A percentile compares a stretch with the other conserved stretches of the same genome.
Evolutionary conservation across 2,329 filamentous ascomycete species (phyloP).

Genomic region (Scolecobasidium constrictum): DNA sequence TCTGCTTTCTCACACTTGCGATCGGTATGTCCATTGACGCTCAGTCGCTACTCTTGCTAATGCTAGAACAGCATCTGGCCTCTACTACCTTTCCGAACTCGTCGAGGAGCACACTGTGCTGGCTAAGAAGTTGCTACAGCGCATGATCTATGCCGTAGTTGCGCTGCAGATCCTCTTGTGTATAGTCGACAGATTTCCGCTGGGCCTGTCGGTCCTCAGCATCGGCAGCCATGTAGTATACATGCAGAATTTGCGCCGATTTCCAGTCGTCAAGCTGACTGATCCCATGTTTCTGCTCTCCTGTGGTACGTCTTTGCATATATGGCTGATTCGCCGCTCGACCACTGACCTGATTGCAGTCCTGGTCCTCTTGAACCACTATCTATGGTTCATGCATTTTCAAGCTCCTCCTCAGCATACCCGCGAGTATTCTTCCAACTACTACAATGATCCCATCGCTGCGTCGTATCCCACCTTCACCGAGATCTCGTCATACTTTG

Average conservation of each 20-base stretch:
- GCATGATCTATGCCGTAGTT: constrained; percentile 76
- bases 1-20: constrained; percentile 85
- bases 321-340: too few relatives aligned
- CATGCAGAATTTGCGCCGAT: constrained; percentile 69
- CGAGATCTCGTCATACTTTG: constrained; percentile 93
- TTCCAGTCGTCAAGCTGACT: constrained; percentile 70
- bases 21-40: constrained; percentile 51
- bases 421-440: constrained; percentile 34
- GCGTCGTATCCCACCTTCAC: constrained; percentile 67
- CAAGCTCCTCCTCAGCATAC: constrained; percentile 39
- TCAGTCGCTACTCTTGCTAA: constrained; percentile 7
- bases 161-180: constrained; percentile 62
- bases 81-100: constrained; percentile 96
- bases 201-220: constrained; percentile 61
- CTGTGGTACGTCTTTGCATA: constrained; percentile 66
- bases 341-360: too few relatives aligned
- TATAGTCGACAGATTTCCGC: constrained; percentile 76
- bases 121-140: constrained; percentile 74
- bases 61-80: constrained; percentile 62
- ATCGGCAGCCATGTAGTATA: constrained; percentile 78
- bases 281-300: constrained; percentile 81
- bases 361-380: constrained; percentile 83
- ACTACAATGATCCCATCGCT: constrained; percentile 43
- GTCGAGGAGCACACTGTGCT: constrained; percentile 96
- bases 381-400: constrained; percentile 92